Evolutionary conservation across 2,329 filamentous ascomycete genomes (phyloP).

Genomic region (Colletotrichum noveboracense): DNA sequence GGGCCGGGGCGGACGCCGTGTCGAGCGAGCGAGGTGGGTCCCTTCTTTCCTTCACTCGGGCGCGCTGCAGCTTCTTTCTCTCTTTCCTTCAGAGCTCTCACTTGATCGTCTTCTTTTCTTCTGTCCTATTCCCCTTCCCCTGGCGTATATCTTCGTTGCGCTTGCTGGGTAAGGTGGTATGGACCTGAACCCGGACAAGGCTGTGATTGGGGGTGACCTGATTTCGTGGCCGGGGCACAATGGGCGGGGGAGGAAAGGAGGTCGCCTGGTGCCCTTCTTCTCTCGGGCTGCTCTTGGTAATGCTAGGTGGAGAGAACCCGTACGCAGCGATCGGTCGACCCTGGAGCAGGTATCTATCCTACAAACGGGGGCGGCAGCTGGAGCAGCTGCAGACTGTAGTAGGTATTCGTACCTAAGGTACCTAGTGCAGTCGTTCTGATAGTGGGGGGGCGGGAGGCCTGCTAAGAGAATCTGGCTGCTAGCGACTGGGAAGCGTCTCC

Average conservation of each 20-base stretch:
- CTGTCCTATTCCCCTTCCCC: background rate
- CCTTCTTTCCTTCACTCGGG: background rate
- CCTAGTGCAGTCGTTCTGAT: background rate
- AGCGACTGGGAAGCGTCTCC: background rate
- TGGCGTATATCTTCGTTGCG: background rate
- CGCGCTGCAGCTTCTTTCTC: background rate
- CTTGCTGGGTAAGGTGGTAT: background rate
- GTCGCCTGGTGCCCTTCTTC: background rate
- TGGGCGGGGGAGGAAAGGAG: background rate
- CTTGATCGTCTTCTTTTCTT: background rate
- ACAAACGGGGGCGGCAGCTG: background rate
- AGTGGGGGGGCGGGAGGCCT: background rate
- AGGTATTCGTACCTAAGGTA: background rate
- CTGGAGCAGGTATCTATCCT: background rate
- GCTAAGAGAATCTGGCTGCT: background rate
- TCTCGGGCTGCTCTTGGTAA: background rate
- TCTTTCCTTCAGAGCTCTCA: background rate
- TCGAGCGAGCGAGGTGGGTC: constrained; percentile 1
- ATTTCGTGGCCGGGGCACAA: background rate
- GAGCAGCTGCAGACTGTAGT: background rate
- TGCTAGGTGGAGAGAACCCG: background rate
- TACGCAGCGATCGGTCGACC: background rate
- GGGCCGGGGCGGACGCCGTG: constrained; percentile 7
- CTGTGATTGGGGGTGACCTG: background rate
- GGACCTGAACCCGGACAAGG: constrained; percentile 8